Conservation (phyloP, 768 basidiomycete genomes). For the Suillus lakei region DNA sequence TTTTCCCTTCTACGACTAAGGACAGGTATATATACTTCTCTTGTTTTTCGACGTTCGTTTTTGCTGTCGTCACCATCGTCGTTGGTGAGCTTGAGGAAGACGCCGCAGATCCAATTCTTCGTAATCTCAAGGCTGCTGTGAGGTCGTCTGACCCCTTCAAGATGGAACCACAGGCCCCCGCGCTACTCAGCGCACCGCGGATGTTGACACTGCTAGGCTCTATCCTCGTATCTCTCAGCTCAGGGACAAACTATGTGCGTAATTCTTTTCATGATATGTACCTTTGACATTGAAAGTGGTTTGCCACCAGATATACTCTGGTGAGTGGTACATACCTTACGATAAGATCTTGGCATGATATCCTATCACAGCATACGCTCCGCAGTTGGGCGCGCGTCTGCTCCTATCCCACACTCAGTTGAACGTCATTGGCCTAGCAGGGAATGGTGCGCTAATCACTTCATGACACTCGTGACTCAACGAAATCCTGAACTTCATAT, state of each 20-base stretch:
- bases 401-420: constrained; percentile 79
- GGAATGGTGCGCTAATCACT: constrained; percentile 57
- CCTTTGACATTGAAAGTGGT: not conserved
- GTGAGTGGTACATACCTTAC: constrained; percentile 16
- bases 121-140: not conserved
- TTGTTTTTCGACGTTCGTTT: not conserved
- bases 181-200: constrained; percentile 44
- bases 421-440: constrained; percentile 81
- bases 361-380: constrained; percentile 70
- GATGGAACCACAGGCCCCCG: constrained; percentile 26
- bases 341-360: constrained; percentile 3
- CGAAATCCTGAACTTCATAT: not conserved
- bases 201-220: constrained; percentile 57
- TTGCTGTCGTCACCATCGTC: not conserved
- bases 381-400: constrained; percentile 81
- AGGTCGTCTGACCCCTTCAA: constrained; percentile 12
- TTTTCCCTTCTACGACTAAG: too few species aligned
- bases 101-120: not conserved
- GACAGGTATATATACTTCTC: too few species aligned
- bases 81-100: not conserved
- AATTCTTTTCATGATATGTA: not conserved
- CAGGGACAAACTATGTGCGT: constrained; percentile 80
- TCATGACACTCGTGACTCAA: too few species aligned
- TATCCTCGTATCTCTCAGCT: constrained; percentile 62
- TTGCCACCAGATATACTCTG: constrained; percentile 33